Conservation (phyloP, 305 asterid species). For the Ruellia speciosa region DNA sequence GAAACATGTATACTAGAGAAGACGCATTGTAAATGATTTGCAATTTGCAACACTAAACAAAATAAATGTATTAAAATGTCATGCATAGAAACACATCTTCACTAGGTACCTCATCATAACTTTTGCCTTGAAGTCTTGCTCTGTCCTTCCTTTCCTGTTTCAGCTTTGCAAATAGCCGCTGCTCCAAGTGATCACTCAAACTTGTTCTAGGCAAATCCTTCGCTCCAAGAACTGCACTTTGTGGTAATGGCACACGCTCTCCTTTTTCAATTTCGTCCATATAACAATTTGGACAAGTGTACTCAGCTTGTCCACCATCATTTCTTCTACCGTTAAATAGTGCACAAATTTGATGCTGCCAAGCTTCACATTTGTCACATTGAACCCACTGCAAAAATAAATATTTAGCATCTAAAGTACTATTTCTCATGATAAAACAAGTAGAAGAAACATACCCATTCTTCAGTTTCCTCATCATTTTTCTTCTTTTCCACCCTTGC, state of each 20-base stretch:
- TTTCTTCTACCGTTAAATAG: constrained; percentile 94
- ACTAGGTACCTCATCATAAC: constrained; percentile 93
- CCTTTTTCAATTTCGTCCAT: constrained; percentile 79
- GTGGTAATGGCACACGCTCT: constrained; percentile 73
- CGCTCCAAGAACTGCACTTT: constrained; percentile 96
- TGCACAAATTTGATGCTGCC: constrained; percentile 99
- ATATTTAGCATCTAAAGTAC: constrained; percentile 21
- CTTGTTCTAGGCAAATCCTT: constrained; percentile 82
- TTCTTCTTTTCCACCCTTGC: constrained; percentile 81
- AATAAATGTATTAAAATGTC: not conserved
- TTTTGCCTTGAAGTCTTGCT: constrained; percentile 68
- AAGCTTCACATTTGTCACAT: constrained; percentile 95
- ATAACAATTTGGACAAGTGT: constrained; percentile 97
- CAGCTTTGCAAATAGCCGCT: constrained; percentile 57
- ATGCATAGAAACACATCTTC: not conserved
- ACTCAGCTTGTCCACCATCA: constrained; percentile 96
- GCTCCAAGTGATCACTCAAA: constrained; percentile 90
- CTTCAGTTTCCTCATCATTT: constrained; percentile 95
- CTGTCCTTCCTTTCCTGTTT: constrained; percentile 81
- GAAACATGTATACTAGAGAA: too few species aligned
- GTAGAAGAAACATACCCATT: constrained; percentile 61
- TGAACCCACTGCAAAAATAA: constrained; percentile 81
- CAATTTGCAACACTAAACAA: not conserved
- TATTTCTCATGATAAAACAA: constrained; percentile 10
- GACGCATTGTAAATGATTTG: too few species aligned